Conservation (phyloP, 306 rosid species). For the Ormosia emarginata region DNA sequence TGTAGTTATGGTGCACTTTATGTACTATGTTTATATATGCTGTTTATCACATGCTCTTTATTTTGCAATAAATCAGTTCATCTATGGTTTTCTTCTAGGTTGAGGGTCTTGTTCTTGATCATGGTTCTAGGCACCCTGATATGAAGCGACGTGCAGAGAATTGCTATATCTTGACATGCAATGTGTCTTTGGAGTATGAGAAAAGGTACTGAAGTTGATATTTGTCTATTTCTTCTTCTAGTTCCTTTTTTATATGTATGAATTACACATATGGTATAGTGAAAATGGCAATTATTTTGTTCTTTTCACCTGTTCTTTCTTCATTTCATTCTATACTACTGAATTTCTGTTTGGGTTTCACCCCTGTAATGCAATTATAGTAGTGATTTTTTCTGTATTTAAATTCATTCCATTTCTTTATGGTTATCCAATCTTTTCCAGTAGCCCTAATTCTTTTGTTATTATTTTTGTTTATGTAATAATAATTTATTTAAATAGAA, state of each 20-base stretch:
- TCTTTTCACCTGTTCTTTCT: neutral
- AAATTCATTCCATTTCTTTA: neutral
- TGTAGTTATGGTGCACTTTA: neutral
- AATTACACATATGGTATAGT: neutral
- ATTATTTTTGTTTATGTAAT: too few relatives aligned
- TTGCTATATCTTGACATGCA: constrained; percentile 77
- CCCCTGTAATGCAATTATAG: neutral
- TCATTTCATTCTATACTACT: neutral
- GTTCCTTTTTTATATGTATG: neutral
- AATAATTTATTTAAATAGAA: too few relatives aligned
- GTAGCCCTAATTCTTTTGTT: too few relatives aligned
- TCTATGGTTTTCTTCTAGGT: constrained; percentile 46
- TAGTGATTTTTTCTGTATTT: neutral
- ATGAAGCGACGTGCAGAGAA: constrained; percentile 95
- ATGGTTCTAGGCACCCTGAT: constrained; percentile 98
- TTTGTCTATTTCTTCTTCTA: neutral
- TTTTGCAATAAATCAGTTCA: constrained; percentile 5
- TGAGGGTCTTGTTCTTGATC: constrained; percentile 98
- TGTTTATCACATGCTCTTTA: neutral
- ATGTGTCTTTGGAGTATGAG: constrained; percentile 90
- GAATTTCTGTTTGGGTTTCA: neutral
- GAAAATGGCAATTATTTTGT: neutral
- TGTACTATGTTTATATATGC: neutral
- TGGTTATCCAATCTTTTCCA: too few relatives aligned
- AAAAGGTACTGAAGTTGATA: constrained; percentile 56